Conservation (phyloP, 345 rosid species). For the Brassica rapa region DNA sequence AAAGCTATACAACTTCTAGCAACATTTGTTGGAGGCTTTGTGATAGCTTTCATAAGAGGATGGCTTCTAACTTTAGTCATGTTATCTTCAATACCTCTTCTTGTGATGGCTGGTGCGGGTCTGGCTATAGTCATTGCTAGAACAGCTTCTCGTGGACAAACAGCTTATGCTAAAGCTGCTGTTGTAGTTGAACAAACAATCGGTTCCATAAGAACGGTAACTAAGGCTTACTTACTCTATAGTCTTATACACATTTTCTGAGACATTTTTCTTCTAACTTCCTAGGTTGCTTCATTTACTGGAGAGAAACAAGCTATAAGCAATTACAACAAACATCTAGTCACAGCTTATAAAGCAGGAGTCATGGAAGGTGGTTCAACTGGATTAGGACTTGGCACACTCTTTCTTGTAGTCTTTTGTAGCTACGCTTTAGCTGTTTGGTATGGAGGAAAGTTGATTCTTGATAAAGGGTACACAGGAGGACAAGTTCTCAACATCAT, state of each 20-base stretch:
- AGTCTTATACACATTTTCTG: neutral
- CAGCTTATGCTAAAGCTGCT: constrained; percentile 76
- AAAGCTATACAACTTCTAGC: constrained; percentile 70
- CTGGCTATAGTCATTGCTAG: constrained; percentile 55
- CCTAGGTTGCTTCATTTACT: constrained; percentile 84
- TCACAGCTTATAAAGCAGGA: constrained; percentile 64
- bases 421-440: constrained; percentile 75
- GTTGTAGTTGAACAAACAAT: constrained; percentile 71
- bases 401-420: constrained; percentile 47
- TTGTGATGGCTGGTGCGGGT: constrained; percentile 62
- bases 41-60: constrained; percentile 70
- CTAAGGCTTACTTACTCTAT: neutral
- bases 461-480: constrained; percentile 71
- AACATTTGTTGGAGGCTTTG: constrained; percentile 80
- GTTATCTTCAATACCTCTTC: constrained; percentile 67
- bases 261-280: constrained; percentile 31
- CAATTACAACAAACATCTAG: constrained; percentile 59
- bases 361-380: constrained; percentile 63
- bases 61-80: constrained; percentile 87
- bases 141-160: constrained; percentile 67
- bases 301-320: constrained; percentile 81
- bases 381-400: constrained; percentile 69
- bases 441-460: constrained; percentile 78
- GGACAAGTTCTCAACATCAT: constrained; percentile 76
- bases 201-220: constrained; percentile 83